Evolutionary conservation across 179 eudicot genomes (phyloP).

Genomic region (Spergularia azorica): DNA sequence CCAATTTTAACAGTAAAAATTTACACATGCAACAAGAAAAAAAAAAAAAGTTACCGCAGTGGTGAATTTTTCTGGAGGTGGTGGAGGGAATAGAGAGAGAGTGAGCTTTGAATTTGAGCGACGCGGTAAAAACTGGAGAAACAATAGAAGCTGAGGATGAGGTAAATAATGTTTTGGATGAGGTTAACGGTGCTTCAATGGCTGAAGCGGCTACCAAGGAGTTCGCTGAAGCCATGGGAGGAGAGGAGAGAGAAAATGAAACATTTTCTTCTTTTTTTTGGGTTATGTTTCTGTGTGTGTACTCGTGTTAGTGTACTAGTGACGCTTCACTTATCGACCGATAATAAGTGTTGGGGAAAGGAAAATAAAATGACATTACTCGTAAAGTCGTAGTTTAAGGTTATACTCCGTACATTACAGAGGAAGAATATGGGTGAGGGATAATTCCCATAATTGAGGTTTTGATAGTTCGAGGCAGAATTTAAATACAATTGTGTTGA

Average conservation of each 20-base stretch:
- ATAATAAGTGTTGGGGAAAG: too few species aligned
- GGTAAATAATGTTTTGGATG: slow-evolving; percentile 15
- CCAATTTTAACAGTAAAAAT: background rate
- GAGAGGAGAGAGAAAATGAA: background rate
- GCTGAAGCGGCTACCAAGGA: slow-evolving; percentile 15
- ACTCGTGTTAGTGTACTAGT: too few species aligned
- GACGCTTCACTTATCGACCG: too few species aligned
- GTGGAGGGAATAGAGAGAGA: slow-evolving; percentile 14
- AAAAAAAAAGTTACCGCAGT: slow-evolving; percentile 22
- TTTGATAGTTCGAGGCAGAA: too few species aligned
- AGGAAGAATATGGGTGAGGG: too few species aligned
- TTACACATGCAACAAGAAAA: background rate
- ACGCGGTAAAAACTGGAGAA: slow-evolving; percentile 10
- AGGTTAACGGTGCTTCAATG: slow-evolving; percentile 18
- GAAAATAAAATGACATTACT: too few species aligned
- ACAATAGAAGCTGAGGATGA: slow-evolving; percentile 7
- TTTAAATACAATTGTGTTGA: too few species aligned
- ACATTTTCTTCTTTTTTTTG: background rate
- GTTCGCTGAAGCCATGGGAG: slow-evolving; percentile 35
- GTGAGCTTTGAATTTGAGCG: slow-evolving; percentile 15
- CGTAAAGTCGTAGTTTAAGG: too few species aligned
- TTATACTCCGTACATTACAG: too few species aligned
- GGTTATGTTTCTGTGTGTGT: background rate
- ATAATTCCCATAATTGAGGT: too few species aligned
- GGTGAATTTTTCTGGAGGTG: background rate